These are phyloP conservation scores for Rhizopus microsporus DNA, from an alignment of 371 early-diverging fungal species.

Conservation along the genomic window DNA sequence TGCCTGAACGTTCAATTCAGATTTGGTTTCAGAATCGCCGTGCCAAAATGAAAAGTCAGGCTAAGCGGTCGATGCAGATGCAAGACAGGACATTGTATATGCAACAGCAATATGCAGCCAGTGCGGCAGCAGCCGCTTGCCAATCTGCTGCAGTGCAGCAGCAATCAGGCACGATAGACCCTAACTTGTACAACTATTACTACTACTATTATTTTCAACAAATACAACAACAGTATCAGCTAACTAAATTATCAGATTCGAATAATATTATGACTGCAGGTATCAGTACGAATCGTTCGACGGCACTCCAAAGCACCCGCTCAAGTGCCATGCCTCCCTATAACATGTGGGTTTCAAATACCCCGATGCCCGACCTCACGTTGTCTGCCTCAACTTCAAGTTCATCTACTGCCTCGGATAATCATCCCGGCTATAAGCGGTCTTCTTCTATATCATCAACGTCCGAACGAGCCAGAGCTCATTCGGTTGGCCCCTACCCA, in stretches of 20 bases:
- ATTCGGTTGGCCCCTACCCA: conserved; percentile 44
- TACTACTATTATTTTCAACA: conserved; percentile 53
- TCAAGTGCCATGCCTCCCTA: not conserved
- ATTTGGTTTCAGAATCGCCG: conserved; percentile 99
- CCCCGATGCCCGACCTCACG: conserved; percentile 18
- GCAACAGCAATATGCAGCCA: conserved; percentile 51
- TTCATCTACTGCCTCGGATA: conserved; percentile 28
- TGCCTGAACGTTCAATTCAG: conserved; percentile 91
- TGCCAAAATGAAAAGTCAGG: conserved; percentile 84
- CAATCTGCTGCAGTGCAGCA: conserved; percentile 43
- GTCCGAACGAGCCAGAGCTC: conserved; percentile 34
- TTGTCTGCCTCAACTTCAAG: conserved; percentile 31
- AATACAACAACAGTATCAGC: conserved; percentile 35
- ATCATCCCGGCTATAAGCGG: conserved; percentile 10
- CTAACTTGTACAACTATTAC: conserved; percentile 49
- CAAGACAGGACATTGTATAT: conserved; percentile 44
- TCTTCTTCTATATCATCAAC: conserved; percentile 18
- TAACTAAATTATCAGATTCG: conserved; percentile 11
- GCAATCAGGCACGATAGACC: conserved; percentile 36
- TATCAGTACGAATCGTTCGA: conserved; percentile 1
- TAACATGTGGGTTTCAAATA: not conserved
- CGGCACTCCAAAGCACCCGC: not conserved
- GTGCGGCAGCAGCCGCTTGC: conserved; percentile 48
- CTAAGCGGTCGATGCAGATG: conserved; percentile 41
- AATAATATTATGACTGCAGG: conserved; percentile 3